Evolutionary conservation across 306 rosid genomes (phyloP), one percentile per base, ranked within the genome.

Genomic region (Quercus engelmannii): DNA sequence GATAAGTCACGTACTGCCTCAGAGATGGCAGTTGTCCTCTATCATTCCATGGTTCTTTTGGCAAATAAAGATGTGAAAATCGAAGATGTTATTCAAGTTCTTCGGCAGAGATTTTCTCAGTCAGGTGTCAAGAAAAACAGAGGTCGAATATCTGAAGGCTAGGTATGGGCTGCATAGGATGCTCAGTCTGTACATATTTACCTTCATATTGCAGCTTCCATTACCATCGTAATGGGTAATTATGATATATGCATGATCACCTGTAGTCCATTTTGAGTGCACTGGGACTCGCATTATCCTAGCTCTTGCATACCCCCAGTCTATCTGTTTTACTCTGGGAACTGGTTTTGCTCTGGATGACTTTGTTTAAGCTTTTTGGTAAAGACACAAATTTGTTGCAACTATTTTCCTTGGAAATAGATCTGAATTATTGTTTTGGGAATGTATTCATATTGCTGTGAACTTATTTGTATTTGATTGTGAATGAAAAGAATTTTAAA

Each of bases 121-220:
- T 92, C 92, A 6, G 97, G 97, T 55, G 83, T 95, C 0, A 95
- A 95, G 87, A 94, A 95, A 80, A 95, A 95, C 88, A 89, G 3
- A 68, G 89, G 79, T 46, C 92, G 92, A 3, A 51, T 11, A 10
- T 15, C 87, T 52, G 58, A 77, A 71, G 78, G 73, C 41, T 69
- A 72, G 43, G 43, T 21, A 6, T 30, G 21, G 41, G 38, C 70
- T 64, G 41, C 15, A 9, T 14, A 64, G 46, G 69, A 21, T 14
- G 67, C 5, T 5, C 46, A 15, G 19, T 62, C 19, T 25, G 35
- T 63, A 5, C 63, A 57, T 57, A 9, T 57, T 20, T 4, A n/a
- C 11, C 10, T 41, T 41, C 12, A 41, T 41, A 9, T 41, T 41
- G 49, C 10, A 8, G 49, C 11, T 41, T 41, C 63, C 14, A 8